Evolutionary conservation across 1,284 basidiomycete genomes (phyloP).

Genomic region (Microbotryomycetes sp.): DNA sequence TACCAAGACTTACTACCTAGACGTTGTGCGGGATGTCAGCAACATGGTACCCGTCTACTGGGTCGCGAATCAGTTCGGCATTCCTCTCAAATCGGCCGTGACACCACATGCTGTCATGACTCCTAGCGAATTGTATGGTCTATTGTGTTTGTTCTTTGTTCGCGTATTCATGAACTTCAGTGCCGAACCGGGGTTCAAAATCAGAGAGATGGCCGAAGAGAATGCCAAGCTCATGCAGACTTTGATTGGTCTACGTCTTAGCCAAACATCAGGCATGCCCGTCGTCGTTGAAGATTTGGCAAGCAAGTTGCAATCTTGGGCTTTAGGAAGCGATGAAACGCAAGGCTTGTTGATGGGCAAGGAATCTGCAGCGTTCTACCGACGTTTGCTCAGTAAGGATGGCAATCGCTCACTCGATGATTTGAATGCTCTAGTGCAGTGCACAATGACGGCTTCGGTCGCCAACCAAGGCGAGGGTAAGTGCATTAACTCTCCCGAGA

Average conservation of each 20-base stretch:
- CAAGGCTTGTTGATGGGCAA: neutral
- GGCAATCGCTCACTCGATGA: slow-evolving; percentile 12
- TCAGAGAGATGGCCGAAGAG: slow-evolving; percentile 17
- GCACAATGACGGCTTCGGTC: neutral
- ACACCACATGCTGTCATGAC: slow-evolving; percentile 56
- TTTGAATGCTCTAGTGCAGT: slow-evolving; percentile 9
- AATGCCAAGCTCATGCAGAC: slow-evolving; percentile 7
- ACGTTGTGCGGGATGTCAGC: slow-evolving; percentile 61
- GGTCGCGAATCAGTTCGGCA: slow-evolving; percentile 43
- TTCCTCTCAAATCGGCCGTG: slow-evolving; percentile 59
- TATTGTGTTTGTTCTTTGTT: slow-evolving; percentile 45
- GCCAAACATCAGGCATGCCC: slow-evolving; percentile 3
- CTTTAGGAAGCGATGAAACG: neutral
- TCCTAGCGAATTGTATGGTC: slow-evolving; percentile 55
- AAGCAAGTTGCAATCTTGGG: neutral
- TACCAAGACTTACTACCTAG: slow-evolving; percentile 47
- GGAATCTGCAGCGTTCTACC: slow-evolving; percentile 7
- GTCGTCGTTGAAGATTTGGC: neutral
- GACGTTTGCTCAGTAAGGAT: slow-evolving; percentile 10
- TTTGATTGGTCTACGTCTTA: slow-evolving; percentile 19
- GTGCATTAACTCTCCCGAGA: neutral
- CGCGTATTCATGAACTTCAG: slow-evolving; percentile 31
- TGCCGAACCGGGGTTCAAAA: slow-evolving; percentile 24
- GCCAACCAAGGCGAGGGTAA: slow-evolving; percentile 15
- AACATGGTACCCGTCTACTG: slow-evolving; percentile 40